Conservation (phyloP, 192 early-diverging fungal genomes). For the Pilaira anomala region DNA sequence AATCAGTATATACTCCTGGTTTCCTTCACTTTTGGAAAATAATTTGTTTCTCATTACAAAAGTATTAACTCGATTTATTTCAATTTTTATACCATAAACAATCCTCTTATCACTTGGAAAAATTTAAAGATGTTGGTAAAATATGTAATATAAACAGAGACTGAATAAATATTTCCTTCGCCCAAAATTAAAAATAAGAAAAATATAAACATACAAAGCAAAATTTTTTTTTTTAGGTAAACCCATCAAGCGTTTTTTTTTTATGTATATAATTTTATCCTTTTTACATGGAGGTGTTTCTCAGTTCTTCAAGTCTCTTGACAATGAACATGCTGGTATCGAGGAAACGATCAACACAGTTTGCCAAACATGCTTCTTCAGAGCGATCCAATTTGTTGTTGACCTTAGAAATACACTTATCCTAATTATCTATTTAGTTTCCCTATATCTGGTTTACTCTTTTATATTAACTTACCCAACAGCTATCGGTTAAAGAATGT, state of each 20-base stretch:
- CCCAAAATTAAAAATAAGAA: neutral
- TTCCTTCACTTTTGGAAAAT: too few species aligned
- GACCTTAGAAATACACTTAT: constrained; percentile 41
- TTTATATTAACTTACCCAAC: constrained; percentile 46
- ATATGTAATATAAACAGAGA: too few species aligned
- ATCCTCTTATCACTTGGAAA: too few species aligned
- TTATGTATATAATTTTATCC: too few species aligned
- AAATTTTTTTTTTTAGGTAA: neutral
- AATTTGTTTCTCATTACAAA: too few species aligned
- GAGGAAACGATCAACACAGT: constrained; percentile 71
- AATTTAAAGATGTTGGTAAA: too few species aligned
- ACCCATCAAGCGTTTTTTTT: neutral
- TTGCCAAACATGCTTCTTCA: constrained; percentile 59
- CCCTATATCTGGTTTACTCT: neutral
- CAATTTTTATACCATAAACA: too few species aligned
- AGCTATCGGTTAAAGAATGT: constrained; percentile 47
- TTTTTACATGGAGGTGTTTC: constrained; percentile 35
- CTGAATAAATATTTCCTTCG: too few species aligned
- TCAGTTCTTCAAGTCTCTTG: constrained; percentile 49
- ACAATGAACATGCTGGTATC: constrained; percentile 61
- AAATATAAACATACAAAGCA: neutral
- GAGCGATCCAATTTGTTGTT: constrained; percentile 50
- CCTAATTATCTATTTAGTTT: constrained; percentile 13
- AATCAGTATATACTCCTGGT: too few species aligned
- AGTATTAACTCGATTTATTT: too few species aligned